Evolutionary conservation across 345 rosid genomes (phyloP).

Genomic region (Hevea brasiliensis): DNA sequence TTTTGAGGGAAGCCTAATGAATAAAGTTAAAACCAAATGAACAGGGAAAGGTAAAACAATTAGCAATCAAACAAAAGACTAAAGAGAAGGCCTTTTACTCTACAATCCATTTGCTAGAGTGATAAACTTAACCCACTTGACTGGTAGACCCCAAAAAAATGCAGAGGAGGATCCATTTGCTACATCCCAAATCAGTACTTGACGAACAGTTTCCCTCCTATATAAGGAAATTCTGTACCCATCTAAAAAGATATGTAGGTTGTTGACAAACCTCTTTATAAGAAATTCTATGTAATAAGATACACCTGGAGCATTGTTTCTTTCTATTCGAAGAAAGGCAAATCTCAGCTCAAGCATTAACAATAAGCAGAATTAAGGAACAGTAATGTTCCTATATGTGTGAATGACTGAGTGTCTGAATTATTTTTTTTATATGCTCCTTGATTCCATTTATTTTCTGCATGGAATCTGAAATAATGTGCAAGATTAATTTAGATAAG

Average conservation of each 20-base stretch:
- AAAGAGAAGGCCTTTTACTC: background rate
- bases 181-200: background rate
- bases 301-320: background rate
- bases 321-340: background rate
- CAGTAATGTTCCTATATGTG: background rate
- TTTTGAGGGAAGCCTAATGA: too few relatives aligned
- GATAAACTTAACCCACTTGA: background rate
- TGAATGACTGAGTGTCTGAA: background rate
- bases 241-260: background rate
- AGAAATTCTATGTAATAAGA: background rate
- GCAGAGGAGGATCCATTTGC: background rate
- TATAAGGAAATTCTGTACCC: background rate
- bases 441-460: background rate
- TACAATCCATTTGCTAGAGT: background rate
- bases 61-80: background rate
- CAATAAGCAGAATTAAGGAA: background rate
- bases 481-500: background rate
- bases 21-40: too few relatives aligned
- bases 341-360: background rate
- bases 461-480: background rate
- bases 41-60: too few relatives aligned
- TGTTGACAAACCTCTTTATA: background rate
- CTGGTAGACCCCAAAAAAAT: background rate
- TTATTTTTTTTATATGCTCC: background rate
- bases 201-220: background rate